A percentile compares a stretch with the other conserved stretches of the same genome.
phyloP scores from a whole-genome alignment of 208 protist genomes.

The Trypanosoma avium region DNA sequence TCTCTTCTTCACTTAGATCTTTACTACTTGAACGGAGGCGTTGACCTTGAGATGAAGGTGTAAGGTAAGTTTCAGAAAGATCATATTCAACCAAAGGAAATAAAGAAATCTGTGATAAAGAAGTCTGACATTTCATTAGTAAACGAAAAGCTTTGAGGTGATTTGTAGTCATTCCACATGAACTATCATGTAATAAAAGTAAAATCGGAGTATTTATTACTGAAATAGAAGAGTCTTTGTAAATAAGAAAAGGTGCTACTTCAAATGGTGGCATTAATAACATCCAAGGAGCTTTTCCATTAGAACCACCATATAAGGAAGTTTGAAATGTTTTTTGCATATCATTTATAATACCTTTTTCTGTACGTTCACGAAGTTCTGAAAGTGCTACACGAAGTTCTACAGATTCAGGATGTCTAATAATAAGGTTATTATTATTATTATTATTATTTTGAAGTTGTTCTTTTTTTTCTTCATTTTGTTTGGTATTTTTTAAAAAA shows the following conservation, averaged over 20 bases:
- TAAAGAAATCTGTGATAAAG: neutral
- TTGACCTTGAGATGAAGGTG: neutral
- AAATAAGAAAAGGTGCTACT: constrained; percentile 18
- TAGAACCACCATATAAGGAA: neutral
- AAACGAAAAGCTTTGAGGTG: constrained; percentile 41
- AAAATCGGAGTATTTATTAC: constrained; percentile 6
- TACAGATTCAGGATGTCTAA: neutral
- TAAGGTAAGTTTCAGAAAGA: constrained; percentile 9
- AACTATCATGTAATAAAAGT: constrained; percentile 37
- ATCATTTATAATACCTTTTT: too few relatives aligned
- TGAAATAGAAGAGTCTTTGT: neutral
- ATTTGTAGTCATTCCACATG: constrained; percentile 45
- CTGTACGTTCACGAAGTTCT: too few relatives aligned
- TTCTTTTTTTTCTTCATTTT: neutral
- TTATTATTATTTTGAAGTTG: too few relatives aligned
- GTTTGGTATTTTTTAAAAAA: neutral
- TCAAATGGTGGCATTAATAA: constrained; percentile 26
- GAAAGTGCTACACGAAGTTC: neutral
- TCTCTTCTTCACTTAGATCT: neutral
- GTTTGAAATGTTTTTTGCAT: constrained; percentile 14
- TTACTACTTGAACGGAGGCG: neutral
- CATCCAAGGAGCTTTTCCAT: constrained; percentile 18
- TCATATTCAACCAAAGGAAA: constrained; percentile 25
- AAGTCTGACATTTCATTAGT: constrained; percentile 15
- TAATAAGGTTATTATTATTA: neutral